Percentiles rank a stretch among this genome's conserved stretches.
These are phyloP conservation scores for Septoria petroselini DNA, from an alignment of 2,329 filamentous ascomycete species.

Conservation along the genomic window DNA sequence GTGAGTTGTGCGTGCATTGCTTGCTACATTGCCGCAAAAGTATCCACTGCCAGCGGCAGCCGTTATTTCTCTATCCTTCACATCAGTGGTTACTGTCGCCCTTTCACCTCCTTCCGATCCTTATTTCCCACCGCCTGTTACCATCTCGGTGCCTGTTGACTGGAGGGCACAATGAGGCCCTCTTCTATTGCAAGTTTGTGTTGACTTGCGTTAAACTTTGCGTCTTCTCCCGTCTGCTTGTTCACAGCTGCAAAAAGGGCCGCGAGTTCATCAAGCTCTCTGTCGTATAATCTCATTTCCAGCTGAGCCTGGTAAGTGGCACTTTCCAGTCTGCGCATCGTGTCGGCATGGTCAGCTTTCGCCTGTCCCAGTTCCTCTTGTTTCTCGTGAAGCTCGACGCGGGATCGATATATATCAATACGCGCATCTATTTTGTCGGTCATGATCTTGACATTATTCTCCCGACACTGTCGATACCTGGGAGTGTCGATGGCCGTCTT, in stretches of 20 bases:
- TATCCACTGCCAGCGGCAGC: neutral
- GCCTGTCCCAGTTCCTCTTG: neutral
- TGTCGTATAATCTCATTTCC: too few species aligned
- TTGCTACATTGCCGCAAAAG: too few species aligned
- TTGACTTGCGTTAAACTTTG: too few species aligned
- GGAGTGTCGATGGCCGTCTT: neutral
- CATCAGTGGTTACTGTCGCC: too few species aligned
- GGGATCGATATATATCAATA: neutral
- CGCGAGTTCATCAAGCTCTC: neutral
- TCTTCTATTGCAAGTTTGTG: neutral
- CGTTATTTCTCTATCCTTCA: neutral
- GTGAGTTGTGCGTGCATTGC: too few species aligned
- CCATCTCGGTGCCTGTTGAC: neutral
- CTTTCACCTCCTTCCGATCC: too few species aligned
- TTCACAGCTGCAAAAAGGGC: neutral
- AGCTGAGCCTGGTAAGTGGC: too few species aligned
- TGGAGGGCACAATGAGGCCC: neutral
- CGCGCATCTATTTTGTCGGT: neutral
- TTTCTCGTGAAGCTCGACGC: neutral
- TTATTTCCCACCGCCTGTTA: too few species aligned
- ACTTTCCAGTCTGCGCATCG: too few species aligned
- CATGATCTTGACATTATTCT: neutral
- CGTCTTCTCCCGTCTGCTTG: neutral
- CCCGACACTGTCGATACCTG: neutral
- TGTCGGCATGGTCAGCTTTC: neutral